Base-by-base conservation (phyloP, 1,284 basidiomycete species). In the Pseudozyma thailandica region DNA sequence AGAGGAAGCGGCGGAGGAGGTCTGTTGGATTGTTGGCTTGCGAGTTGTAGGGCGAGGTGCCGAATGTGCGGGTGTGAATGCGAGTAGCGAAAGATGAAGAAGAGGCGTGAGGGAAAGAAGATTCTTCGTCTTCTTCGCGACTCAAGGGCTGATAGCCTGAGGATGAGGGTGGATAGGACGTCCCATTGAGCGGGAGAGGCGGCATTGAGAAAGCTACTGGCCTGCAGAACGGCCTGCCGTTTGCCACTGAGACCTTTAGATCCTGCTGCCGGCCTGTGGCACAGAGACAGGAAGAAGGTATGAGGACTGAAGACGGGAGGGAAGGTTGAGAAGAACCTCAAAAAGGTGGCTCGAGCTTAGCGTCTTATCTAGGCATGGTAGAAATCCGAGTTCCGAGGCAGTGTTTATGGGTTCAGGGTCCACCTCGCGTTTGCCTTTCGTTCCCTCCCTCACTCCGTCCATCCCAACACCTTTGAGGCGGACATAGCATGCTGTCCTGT, bases 161-260 rank as follows among this genome's bases (percentile, higher is more conserved):
- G 18, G 50, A 35, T 2, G 63, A 60, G 7, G 64, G 57, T 30
- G 64, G 64, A 25, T 68, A 68, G 15, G 53, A 56, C 2, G 43
- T 20, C 10, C 57, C 57, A 20, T 57, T 48, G 1, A 21, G 12
- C 1, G 64, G 64, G 6, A 68, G 43, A 6, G 64, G 64, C 3
- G 64, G 64, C 64, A 68, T 68, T n/a, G 18, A 7, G 4, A 7
- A 7, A 9, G 35, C 9, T 38, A 6, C 16, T 52, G 15, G 6
- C 7, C 10, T 8, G 39, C 39, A n/a, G n/a, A n/a, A n/a, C n/a
- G n/a, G n/a, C n/a, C n/a, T n/a, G n/a, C n/a, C n/a, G n/a, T 31
- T 31, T 15, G 7, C 30, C 15, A 16, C 33, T 7, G 5, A 12
- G 13, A 35, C 33, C 33, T 35, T 7, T 35, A 12, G 6, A 35